A percentile compares a stretch with the other conserved stretches of the same genome.
Evolutionary conservation across 139 green algal species (phyloP).

Genomic region (Closterium sp.): DNA sequence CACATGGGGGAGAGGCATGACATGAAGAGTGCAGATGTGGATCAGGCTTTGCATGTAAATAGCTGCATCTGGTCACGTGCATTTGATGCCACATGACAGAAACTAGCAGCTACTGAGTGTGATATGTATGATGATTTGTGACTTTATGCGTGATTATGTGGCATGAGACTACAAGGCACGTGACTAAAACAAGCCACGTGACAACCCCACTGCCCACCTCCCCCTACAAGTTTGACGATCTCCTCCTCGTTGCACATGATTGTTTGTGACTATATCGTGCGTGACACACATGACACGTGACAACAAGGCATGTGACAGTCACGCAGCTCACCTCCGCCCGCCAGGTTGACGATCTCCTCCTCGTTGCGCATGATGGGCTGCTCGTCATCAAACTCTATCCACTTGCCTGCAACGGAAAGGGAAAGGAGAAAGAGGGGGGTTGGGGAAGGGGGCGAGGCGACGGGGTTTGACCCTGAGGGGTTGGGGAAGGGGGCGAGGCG

Average conservation of each 20-base stretch:
- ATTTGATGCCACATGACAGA: too few relatives aligned
- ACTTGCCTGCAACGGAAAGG: slow-evolving; percentile 55
- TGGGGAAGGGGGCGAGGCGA: too few relatives aligned
- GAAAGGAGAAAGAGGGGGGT: neutral
- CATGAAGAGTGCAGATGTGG: neutral
- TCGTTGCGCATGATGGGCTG: slow-evolving; percentile 49
- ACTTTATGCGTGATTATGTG: too few relatives aligned
- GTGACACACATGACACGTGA: too few relatives aligned
- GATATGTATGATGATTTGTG: too few relatives aligned
- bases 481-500: neutral
- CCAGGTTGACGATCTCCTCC: slow-evolving; percentile 87
- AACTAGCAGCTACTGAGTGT: too few relatives aligned
- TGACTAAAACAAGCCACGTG: neutral
- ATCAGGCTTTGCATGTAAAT: too few relatives aligned
- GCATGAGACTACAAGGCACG: too few relatives aligned
- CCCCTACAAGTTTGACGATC: slow-evolving; percentile 71
- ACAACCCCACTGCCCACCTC: slow-evolving; percentile 13
- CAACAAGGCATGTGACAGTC: neutral
- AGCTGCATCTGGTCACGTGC: too few relatives aligned
- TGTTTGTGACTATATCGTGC: too few relatives aligned
- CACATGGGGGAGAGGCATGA: neutral
- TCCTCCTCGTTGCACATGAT: slow-evolving; percentile 62
- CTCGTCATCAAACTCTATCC: slow-evolving; percentile 97
- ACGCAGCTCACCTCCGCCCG: slow-evolving; percentile 31
- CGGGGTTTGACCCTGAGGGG: too few relatives aligned